These are phyloP conservation scores for Nothomitra cinnamomea DNA, from an alignment of 2,329 filamentous ascomycete species.

Conservation along the genomic window DNA sequence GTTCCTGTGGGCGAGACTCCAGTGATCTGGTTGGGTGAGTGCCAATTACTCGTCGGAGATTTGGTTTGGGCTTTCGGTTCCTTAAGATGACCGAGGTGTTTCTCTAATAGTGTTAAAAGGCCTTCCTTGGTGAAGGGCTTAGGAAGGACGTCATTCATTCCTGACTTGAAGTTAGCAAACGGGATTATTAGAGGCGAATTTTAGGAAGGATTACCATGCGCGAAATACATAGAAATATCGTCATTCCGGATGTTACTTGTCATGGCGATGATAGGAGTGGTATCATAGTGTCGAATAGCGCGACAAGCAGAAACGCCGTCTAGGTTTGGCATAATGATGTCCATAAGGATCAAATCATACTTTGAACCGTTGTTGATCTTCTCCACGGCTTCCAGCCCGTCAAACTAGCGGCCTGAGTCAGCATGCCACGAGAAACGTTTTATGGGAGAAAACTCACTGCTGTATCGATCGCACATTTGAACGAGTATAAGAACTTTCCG, in stretches of 20 bases:
- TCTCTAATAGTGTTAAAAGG: constrained; percentile 71
- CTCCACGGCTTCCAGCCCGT: constrained; percentile 81
- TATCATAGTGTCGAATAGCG: constrained; percentile 75
- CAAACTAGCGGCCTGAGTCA: constrained; percentile 34
- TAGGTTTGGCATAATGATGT: constrained; percentile 93
- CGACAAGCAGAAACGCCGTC: constrained; percentile 91
- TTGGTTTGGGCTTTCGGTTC: constrained; percentile 45
- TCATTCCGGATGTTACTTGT: constrained; percentile 95
- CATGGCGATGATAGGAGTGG: constrained; percentile 88
- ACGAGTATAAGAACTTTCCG: constrained; percentile 48
- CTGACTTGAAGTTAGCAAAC: constrained; percentile 27
- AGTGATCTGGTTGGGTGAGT: constrained; percentile 41
- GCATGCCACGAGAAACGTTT: background rate
- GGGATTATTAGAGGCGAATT: background rate
- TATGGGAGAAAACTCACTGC: constrained; percentile 32
- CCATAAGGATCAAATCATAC: constrained; percentile 41
- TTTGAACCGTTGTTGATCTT: constrained; percentile 54
- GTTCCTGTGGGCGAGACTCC: constrained; percentile 39
- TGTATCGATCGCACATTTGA: constrained; percentile 44
- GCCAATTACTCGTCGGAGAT: constrained; percentile 46
- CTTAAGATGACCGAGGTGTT: constrained; percentile 71
- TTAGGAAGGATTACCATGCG: constrained; percentile 52
- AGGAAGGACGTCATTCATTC: constrained; percentile 93
- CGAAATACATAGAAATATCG: constrained; percentile 93
- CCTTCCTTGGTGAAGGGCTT: constrained; percentile 91